Evolutionary conservation across 2,329 filamentous ascomycete genomes (phyloP).

Genomic region (Neonectria ditissima): DNA sequence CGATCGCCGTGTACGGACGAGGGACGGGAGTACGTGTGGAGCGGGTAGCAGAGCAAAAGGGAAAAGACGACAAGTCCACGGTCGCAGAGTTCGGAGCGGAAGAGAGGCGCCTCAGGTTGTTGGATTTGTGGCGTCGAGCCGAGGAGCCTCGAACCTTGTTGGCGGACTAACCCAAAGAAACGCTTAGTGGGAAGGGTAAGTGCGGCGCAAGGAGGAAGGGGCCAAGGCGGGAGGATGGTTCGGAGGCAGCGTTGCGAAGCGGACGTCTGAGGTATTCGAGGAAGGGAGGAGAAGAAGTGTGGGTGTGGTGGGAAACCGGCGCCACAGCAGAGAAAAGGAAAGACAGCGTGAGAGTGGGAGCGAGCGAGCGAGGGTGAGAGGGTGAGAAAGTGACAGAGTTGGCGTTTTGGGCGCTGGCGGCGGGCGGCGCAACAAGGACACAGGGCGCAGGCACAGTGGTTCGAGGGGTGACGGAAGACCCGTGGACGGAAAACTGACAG

Average conservation of each 20-base stretch:
- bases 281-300: constrained; percentile 12
- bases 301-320: constrained; percentile 16
- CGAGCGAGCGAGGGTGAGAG: constrained; percentile 20
- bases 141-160: constrained; percentile 43
- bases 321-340: constrained; percentile 15
- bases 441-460: constrained; percentile 32
- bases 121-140: constrained; percentile 45
- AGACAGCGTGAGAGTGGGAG: constrained; percentile 21
- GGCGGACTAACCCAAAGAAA: constrained; percentile 41
- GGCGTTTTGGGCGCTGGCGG: constrained; percentile 22
- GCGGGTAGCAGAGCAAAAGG: constrained; percentile 6
- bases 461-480: constrained; percentile 17
- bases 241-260: constrained; percentile 9
- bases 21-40: constrained; percentile 21
- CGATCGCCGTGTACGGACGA: constrained; percentile 25
- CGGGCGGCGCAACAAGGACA: constrained; percentile 11
- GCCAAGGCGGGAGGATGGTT: constrained; percentile 19
- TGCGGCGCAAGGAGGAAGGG: constrained; percentile 25
- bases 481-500: constrained; percentile 13
- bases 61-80: constrained; percentile 17
- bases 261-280: constrained; percentile 13
- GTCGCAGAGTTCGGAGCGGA: constrained; percentile 22
- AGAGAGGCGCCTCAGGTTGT: constrained; percentile 33
- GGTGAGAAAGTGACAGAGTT: constrained; percentile 28
- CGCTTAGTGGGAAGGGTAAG: constrained; percentile 18